Conservation (phyloP, 2,329 filamentous ascomycete species). For the Aureobasidium sp. region DNA sequence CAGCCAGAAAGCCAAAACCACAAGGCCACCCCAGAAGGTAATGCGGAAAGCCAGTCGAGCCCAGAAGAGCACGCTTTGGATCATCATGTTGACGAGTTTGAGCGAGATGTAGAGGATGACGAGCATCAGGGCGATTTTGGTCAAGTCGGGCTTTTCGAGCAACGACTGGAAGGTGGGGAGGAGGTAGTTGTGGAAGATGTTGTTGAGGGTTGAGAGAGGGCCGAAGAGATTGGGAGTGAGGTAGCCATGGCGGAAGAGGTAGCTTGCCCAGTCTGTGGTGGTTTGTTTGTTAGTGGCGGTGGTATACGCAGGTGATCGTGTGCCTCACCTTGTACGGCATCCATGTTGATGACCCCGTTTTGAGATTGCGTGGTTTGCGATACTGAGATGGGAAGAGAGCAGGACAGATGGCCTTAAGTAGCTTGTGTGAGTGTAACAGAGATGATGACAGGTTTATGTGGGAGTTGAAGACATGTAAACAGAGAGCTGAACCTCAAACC, state of each 20-base stretch:
- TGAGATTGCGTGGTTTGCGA: not conserved
- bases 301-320: not conserved
- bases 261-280: conserved; percentile 23
- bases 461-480: not conserved
- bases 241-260: conserved; percentile 19
- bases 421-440: not conserved
- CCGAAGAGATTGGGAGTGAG: conserved; percentile 16
- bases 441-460: not conserved
- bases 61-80: conserved; percentile 68
- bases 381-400: not conserved
- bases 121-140: conserved; percentile 48
- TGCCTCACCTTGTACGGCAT: conserved; percentile 22
- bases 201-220: conserved; percentile 16
- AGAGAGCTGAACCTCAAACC: not conserved
- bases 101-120: conserved; percentile 55
- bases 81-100: conserved; percentile 59
- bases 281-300: conserved; percentile 9
- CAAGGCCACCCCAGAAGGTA: conserved; percentile 55
- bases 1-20: conserved; percentile 46
- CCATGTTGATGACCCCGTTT: conserved; percentile 16
- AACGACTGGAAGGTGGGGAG: conserved; percentile 22
- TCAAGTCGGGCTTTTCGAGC: conserved; percentile 34
- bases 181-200: conserved; percentile 20
- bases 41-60: conserved; percentile 56
- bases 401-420: not conserved